These are phyloP conservation scores for Peronospora belbahrii DNA, from an alignment of 352 stramenopile species.

Conservation along the genomic window DNA sequence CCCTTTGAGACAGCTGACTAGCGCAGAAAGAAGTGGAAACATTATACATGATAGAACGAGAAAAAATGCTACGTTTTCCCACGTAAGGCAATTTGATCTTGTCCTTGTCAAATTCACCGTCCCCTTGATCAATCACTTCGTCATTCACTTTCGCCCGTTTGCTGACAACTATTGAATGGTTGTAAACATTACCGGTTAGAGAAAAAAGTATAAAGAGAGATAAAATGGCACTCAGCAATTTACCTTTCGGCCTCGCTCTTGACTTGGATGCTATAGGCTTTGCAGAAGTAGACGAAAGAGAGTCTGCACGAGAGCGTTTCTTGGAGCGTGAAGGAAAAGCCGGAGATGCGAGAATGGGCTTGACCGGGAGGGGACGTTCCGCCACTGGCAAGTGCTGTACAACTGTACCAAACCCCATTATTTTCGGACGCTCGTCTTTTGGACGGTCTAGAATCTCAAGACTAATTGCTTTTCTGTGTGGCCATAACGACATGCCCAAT, in stretches of 20 bases:
- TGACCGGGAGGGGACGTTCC: conserved; percentile 59
- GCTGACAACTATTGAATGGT: conserved; percentile 4
- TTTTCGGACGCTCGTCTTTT: conserved; percentile 64
- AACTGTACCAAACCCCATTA: conserved; percentile 80
- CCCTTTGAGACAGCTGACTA: conserved; percentile 30
- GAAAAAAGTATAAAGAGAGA: neutral
- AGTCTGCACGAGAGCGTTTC: conserved; percentile 57
- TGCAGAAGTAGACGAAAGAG: conserved; percentile 19
- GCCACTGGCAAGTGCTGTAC: conserved; percentile 58
- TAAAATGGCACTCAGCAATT: neutral
- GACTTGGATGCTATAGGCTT: conserved; percentile 19
- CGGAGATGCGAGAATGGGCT: conserved; percentile 57
- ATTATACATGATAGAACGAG: conserved; percentile 26
- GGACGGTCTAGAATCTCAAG: conserved; percentile 73
- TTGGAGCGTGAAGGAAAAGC: conserved; percentile 68
- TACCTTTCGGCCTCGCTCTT: conserved; percentile 19
- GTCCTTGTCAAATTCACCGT: conserved; percentile 32
- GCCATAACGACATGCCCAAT: conserved; percentile 1
- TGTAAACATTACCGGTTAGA: neutral
- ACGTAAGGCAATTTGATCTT: neutral
- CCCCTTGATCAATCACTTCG: conserved; percentile 38
- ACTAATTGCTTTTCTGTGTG: conserved; percentile 59
- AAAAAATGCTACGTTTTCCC: conserved; percentile 29
- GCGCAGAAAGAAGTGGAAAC: conserved; percentile 14
- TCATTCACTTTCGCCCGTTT: conserved; percentile 25